Evolutionary conservation across 768 basidiomycete genomes (phyloP).

Genomic region (Boletellus ananas): DNA sequence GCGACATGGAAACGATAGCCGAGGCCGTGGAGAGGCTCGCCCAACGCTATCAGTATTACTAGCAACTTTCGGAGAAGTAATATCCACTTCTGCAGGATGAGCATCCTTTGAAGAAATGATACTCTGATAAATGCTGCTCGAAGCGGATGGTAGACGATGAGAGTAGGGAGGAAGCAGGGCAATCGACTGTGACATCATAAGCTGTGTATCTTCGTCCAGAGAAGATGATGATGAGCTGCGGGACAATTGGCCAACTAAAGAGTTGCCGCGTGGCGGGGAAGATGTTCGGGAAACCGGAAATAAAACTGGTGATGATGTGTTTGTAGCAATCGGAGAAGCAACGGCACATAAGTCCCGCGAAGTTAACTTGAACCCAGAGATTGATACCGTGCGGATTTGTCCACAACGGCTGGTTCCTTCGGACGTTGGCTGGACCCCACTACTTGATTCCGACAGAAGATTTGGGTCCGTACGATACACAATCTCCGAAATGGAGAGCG

Average conservation of each 20-base stretch:
- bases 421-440: conserved; percentile 17
- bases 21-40: conserved; percentile 5
- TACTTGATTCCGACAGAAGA: conserved; percentile 19
- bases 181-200: conserved; percentile 75
- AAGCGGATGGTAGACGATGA: conserved; percentile 45
- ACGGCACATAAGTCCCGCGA: conserved; percentile 40
- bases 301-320: conserved; percentile 27
- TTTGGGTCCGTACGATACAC: conserved; percentile 46
- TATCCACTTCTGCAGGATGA: not conserved
- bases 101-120: conserved; percentile 44
- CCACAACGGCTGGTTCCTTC: conserved; percentile 19
- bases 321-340: conserved; percentile 16
- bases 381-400: conserved; percentile 45
- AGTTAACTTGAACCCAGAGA: conserved; percentile 56
- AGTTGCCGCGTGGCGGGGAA: conserved; percentile 4
- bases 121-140: conserved; percentile 77
- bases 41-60: not conserved
- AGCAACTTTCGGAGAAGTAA: not conserved
- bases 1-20: conserved; percentile 6
- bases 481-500: conserved; percentile 54
- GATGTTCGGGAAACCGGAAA: conserved; percentile 14
- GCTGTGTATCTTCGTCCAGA: conserved; percentile 60
- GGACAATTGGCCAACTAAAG: conserved; percentile 27
- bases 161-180: conserved; percentile 52
- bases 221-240: conserved; percentile 55